phyloP scores from a whole-genome alignment of 345 rosid genomes.

The Syzygium grande region DNA sequence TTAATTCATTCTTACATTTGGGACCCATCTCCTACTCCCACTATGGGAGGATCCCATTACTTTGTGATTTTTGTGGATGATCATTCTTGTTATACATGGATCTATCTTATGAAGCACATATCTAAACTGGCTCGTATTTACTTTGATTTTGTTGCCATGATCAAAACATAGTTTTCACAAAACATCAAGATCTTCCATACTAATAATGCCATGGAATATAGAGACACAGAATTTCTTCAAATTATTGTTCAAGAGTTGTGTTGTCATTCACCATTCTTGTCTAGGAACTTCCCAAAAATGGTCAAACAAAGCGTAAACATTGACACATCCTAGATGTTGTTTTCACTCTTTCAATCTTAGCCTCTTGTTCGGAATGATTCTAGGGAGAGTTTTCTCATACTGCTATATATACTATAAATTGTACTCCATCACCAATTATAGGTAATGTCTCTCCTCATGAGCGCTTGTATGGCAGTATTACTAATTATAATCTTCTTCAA shows the following conservation, averaged over 20 bases:
- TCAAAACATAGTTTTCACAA: neutral
- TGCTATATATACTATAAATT: neutral
- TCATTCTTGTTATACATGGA: neutral
- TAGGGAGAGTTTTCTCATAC: neutral
- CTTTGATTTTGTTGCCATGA: neutral
- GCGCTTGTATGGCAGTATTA: neutral
- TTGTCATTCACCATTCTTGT: neutral
- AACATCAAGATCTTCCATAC: rapidly evolving
- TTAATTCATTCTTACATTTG: neutral
- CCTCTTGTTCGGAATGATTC: rapidly evolving
- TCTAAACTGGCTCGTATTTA: too few species aligned
- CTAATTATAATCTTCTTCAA: neutral
- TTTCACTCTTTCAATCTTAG: neutral
- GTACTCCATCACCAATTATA: neutral
- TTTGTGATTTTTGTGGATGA: neutral
- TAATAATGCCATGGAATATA: neutral
- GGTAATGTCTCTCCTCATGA: neutral
- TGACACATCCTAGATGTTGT: neutral
- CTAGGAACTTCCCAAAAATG: neutral
- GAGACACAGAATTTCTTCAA: too few species aligned
- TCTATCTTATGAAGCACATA: neutral
- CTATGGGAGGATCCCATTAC: neutral
- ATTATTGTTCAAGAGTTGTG: too few species aligned
- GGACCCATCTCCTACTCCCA: neutral
- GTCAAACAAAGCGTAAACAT: neutral